Evolutionary conservation across 768 basidiomycete species (phyloP).

Genomic region (Pleurotus salmoneostramineus): DNA sequence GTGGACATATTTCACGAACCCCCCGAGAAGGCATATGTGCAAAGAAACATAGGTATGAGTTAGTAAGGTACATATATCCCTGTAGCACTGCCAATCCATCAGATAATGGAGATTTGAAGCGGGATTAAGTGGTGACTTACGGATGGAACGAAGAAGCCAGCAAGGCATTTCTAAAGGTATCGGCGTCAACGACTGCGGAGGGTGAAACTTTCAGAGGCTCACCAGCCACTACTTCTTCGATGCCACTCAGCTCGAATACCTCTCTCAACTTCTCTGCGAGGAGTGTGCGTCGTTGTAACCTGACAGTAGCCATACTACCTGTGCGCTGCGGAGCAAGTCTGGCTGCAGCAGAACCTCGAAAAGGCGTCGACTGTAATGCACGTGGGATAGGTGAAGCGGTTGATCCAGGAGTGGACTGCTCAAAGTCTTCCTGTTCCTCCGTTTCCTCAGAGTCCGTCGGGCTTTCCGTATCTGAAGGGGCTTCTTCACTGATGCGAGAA

Average conservation of each 20-base stretch:
- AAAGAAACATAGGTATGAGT: slow-evolving; percentile 93
- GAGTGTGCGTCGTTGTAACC: slow-evolving; percentile 59
- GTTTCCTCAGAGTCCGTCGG: slow-evolving; percentile 39
- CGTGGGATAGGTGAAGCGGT: slow-evolving; percentile 10
- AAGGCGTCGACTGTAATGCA: background rate
- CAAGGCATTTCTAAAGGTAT: slow-evolving; percentile 78
- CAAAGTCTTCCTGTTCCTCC: slow-evolving; percentile 54
- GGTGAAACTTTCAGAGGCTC: slow-evolving; percentile 17
- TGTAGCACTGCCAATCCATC: slow-evolving; percentile 64
- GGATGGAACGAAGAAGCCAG: slow-evolving; percentile 85
- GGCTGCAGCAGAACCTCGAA: background rate
- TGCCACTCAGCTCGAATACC: slow-evolving; percentile 78
- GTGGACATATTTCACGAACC: slow-evolving; percentile 38
- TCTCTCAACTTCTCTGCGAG: slow-evolving; percentile 88
- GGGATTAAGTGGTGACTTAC: slow-evolving; percentile 45
- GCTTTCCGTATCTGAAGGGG: slow-evolving; percentile 25
- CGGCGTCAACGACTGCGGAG: slow-evolving; percentile 6
- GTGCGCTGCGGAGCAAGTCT: slow-evolving; percentile 32
- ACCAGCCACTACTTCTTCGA: slow-evolving; percentile 86
- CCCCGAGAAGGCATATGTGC: slow-evolving; percentile 90
- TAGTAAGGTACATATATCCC: slow-evolving; percentile 96
- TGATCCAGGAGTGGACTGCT: slow-evolving; percentile 40
- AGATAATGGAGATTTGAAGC: background rate
- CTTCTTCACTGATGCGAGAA: slow-evolving; percentile 24
- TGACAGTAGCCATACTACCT: slow-evolving; percentile 73